Evolutionary conservation across 306 rosid species (phyloP).

Genomic region (Fragaria ananassa): DNA sequence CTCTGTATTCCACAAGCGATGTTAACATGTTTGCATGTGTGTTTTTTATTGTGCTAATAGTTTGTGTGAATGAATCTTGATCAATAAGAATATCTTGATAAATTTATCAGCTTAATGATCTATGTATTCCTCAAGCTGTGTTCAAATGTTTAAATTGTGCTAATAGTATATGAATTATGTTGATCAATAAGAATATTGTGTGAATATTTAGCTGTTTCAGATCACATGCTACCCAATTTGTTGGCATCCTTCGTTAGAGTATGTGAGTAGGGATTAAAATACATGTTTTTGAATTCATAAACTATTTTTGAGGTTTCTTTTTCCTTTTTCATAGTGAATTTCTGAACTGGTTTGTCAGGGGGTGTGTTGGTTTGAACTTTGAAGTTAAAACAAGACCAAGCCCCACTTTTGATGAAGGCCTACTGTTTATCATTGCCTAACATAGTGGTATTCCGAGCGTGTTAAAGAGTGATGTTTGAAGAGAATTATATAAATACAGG

Average conservation of each 20-base stretch:
- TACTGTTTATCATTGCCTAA: slow-evolving; percentile 74
- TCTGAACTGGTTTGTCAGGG: slow-evolving; percentile 99
- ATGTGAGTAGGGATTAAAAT: slow-evolving; percentile 31
- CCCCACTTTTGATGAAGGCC: slow-evolving; percentile 81
- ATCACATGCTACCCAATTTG: background rate
- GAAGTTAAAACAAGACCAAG: slow-evolving; percentile 98
- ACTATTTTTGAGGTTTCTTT: slow-evolving; percentile 24
- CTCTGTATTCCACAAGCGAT: no score
- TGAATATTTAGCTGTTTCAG: slow-evolving; percentile 20
- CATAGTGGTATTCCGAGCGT: slow-evolving; percentile 70
- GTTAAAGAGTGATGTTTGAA: slow-evolving; percentile 52
- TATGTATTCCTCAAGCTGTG: no score
- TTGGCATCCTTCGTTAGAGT: slow-evolving; percentile 6
- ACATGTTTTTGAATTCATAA: slow-evolving; percentile 18
- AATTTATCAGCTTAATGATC: no score
- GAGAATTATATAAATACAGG: slow-evolving; percentile 67
- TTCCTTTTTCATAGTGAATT: slow-evolving; percentile 42
- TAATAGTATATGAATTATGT: slow-evolving; percentile 9
- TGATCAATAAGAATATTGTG: slow-evolving; percentile 18
- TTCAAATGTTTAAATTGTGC: background rate
- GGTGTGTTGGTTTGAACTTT: slow-evolving; percentile 90
- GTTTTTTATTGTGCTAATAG: background rate
- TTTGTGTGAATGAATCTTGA: slow-evolving; percentile 17
- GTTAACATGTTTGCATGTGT: background rate
- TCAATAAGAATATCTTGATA: slow-evolving; percentile 13